Conservation (phyloP, 2,329 filamentous ascomycete genomes). For the Eutypella sp. region DNA sequence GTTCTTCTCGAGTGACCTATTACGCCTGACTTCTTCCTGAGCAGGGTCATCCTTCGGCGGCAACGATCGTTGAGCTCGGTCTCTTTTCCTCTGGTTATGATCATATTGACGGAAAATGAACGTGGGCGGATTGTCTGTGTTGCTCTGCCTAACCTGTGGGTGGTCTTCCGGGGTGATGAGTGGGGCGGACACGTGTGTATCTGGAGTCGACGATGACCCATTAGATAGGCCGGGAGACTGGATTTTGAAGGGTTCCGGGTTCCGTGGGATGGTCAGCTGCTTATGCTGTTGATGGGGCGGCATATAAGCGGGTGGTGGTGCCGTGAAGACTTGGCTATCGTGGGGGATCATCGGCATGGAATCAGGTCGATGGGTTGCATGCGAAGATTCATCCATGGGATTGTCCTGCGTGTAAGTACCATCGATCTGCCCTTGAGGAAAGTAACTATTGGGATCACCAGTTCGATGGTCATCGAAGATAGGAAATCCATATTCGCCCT, state of each 20-base stretch:
- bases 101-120: not conserved
- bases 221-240: constrained; percentile 20
- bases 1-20: constrained; percentile 63
- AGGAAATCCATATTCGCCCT: no score
- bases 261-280: constrained; percentile 8
- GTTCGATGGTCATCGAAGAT: no score
- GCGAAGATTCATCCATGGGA: no score
- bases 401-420: no score
- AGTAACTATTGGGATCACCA: no score
- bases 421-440: no score
- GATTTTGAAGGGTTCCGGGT: constrained; percentile 8
- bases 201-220: constrained; percentile 21
- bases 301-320: not conserved
- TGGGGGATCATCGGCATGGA: no score
- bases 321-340: no score
- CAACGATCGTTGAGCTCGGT: constrained; percentile 4
- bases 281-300: constrained; percentile 4
- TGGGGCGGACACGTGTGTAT: constrained; percentile 17
- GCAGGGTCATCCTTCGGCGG: constrained; percentile 13
- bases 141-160: constrained; percentile 1
- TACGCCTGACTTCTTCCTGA: constrained; percentile 40
- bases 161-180: constrained; percentile 17
- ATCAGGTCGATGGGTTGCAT: no score
- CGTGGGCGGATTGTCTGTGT: not conserved
- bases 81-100: not conserved